A percentile compares a stretch with the other conserved stretches of the same genome.
Conservation (phyloP, 73 alveolate genomes). For the Tetrahymena thermophila region DNA sequence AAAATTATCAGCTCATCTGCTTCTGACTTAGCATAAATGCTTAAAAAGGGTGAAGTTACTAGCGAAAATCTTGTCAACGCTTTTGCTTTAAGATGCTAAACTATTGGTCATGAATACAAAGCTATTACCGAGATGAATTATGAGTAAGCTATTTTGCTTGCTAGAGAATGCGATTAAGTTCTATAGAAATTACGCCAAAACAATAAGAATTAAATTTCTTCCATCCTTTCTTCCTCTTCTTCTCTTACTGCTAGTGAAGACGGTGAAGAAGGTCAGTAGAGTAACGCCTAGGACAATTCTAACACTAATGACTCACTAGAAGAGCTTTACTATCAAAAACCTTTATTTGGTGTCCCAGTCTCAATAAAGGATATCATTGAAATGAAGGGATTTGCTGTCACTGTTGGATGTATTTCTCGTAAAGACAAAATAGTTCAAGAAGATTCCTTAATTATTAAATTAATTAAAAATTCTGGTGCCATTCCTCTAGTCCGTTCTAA, state of each 20-base stretch:
- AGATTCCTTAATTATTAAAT: conserved; percentile 40
- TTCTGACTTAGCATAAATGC: background rate
- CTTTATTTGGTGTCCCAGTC: conserved; percentile 55
- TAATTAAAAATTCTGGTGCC: conserved; percentile 59
- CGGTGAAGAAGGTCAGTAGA: background rate
- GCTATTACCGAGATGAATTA: background rate
- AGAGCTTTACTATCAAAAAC: background rate
- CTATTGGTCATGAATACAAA: background rate
- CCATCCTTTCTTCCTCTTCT: background rate
- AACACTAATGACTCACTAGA: background rate
- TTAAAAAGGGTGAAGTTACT: background rate
- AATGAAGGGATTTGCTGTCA: conserved; percentile 24
- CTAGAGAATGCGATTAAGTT: background rate
- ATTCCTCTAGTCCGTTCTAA: conserved; percentile 57
- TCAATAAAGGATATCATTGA: conserved; percentile 49
- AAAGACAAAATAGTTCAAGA: background rate
- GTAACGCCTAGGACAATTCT: background rate
- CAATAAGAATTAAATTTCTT: background rate
- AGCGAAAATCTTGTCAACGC: background rate
- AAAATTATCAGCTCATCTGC: background rate
- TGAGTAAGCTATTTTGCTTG: background rate
- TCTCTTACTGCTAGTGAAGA: background rate
- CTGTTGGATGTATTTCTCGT: conserved; percentile 43
- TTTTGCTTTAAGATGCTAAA: background rate
- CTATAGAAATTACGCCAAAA: background rate